Evolutionary conservation across 495 filamentous ascomycete genomes (phyloP).

Genomic region (Bryoglossum gracile): DNA sequence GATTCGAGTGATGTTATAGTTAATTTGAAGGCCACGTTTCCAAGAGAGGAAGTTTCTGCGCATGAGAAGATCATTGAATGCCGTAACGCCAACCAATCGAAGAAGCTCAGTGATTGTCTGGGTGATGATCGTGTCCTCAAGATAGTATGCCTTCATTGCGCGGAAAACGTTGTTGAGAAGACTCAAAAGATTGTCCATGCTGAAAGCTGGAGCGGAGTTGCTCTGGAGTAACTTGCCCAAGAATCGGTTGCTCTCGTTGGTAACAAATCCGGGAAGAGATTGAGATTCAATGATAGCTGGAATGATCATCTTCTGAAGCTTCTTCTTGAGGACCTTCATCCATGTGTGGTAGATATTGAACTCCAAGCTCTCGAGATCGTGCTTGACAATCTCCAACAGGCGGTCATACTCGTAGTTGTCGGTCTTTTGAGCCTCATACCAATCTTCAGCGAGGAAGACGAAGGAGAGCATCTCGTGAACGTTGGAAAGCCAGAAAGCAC

Average conservation of each 20-base stretch:
- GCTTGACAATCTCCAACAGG: conserved; percentile 96
- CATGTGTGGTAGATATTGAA: conserved; percentile 99
- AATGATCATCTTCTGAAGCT: conserved; percentile 98
- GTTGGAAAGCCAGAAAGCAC: conserved; percentile 98
- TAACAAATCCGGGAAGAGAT: conserved; percentile 95
- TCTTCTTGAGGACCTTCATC: conserved; percentile 99
- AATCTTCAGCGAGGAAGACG: conserved; percentile 97
- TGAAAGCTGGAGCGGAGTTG: conserved; percentile 84
- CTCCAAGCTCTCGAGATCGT: conserved; percentile 94
- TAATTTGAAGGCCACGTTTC: conserved; percentile 99
- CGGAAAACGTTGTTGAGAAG: conserved; percentile 96
- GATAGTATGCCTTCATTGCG: conserved; percentile 95
- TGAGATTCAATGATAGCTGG: conserved; percentile 99
- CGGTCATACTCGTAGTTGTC: conserved; percentile 99
- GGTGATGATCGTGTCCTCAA: conserved; percentile 91
- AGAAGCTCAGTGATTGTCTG: conserved; percentile 94
- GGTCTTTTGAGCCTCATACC: conserved; percentile 99
- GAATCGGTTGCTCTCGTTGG: conserved; percentile 95
- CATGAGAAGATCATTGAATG: conserved; percentile 98
- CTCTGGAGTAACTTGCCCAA: conserved; percentile 90
- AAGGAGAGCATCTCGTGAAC: conserved; percentile 99
- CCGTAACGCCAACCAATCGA: conserved; percentile 90
- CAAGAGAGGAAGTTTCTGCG: conserved; percentile 96
- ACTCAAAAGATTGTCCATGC: conserved; percentile 98
- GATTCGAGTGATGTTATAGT: conserved; percentile 99